These are phyloP conservation scores for Trametes cinnabarina DNA, from an alignment of 768 basidiomycete genomes.

Conservation along the genomic window DNA sequence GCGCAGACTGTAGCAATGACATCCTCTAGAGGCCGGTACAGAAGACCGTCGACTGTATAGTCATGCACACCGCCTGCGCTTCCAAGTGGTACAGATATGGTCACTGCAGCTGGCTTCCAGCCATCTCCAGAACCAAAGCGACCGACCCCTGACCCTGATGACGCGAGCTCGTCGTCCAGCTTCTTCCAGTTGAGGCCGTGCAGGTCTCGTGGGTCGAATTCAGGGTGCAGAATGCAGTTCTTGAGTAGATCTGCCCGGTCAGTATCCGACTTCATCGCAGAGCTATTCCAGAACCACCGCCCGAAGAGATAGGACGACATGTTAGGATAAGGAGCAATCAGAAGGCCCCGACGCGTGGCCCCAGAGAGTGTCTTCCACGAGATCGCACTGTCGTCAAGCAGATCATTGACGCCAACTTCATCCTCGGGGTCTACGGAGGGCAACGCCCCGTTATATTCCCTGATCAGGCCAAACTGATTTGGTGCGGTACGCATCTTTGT, in stretches of 20 bases:
- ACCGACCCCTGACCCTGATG: not conserved
- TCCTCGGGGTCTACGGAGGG: no score
- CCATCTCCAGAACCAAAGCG: not conserved
- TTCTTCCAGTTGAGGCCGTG: not conserved
- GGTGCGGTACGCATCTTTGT: no score
- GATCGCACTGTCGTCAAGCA: no score
- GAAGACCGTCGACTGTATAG: not conserved
- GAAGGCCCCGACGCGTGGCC: no score
- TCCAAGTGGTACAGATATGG: not conserved
- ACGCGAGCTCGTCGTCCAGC: not conserved
- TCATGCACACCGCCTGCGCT: not conserved
- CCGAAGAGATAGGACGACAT: not conserved
- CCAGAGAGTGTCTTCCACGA: no score
- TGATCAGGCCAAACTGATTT: no score
- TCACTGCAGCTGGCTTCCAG: not conserved
- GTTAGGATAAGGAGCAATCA: slow-evolving; percentile 4
- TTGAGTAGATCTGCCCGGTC: not conserved
- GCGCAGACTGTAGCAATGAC: not conserved
- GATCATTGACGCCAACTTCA: no score
- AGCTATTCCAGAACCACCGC: not conserved
- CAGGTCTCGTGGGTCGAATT: not conserved
- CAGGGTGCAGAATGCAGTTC: not conserved
- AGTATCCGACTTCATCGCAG: not conserved
- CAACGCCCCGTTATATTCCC: no score
- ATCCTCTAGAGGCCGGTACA: not conserved